Evolutionary conservation across 495 filamentous ascomycete species (phyloP).

Genomic region (Penicillium atrosanguineum): DNA sequence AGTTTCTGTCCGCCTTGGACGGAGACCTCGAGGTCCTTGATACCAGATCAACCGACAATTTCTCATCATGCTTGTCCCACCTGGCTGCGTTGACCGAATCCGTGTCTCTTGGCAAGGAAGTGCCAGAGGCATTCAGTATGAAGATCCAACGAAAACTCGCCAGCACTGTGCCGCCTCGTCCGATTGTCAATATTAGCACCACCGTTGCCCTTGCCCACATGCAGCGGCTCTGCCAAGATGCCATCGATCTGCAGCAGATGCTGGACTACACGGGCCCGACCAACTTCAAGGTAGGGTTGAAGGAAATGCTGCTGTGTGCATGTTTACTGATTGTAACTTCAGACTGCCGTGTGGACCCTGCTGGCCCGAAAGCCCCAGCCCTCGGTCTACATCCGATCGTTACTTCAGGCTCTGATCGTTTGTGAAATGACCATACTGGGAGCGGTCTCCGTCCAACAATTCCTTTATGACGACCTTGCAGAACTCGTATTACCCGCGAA

Average conservation of each 20-base stretch:
- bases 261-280: constrained; percentile 66
- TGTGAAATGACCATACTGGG: constrained; percentile 65
- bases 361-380: constrained; percentile 79
- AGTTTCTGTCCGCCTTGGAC: constrained; percentile 56
- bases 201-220: constrained; percentile 70
- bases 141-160: constrained; percentile 88
- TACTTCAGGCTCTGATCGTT: constrained; percentile 76
- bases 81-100: constrained; percentile 55
- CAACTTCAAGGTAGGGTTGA: constrained; percentile 49
- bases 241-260: constrained; percentile 63
- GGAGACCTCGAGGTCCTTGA: constrained; percentile 43
- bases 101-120: constrained; percentile 58
- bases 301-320: constrained; percentile 8
- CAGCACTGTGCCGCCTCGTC: constrained; percentile 88
- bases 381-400: constrained; percentile 75
- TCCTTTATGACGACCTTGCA: constrained; percentile 76
- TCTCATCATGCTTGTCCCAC: constrained; percentile 41
- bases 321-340: constrained; percentile 32
- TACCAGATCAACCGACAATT: constrained; percentile 36
- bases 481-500: constrained; percentile 72
- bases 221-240: constrained; percentile 68
- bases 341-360: constrained; percentile 61
- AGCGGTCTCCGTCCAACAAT: constrained; percentile 62
- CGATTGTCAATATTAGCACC: constrained; percentile 74
- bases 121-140: constrained; percentile 77